These are phyloP conservation scores for Phytophthora foliorum DNA, from an alignment of 352 stramenopile genomes.

Conservation along the genomic window DNA sequence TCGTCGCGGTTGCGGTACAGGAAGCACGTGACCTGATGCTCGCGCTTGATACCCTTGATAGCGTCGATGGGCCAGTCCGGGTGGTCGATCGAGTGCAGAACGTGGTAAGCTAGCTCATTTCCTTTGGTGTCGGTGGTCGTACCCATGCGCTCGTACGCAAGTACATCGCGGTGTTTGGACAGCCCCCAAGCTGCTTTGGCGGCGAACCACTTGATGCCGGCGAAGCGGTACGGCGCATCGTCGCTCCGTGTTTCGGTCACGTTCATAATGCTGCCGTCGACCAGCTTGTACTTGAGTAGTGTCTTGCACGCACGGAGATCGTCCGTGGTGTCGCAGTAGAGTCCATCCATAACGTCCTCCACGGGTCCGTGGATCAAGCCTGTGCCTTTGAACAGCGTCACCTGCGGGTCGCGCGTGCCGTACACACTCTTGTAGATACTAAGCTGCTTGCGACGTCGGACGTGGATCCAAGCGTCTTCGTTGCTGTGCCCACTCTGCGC, in stretches of 20 bases:
- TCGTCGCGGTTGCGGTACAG: constrained; percentile 47
- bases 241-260: constrained; percentile 40
- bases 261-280: constrained; percentile 57
- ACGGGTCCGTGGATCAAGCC: constrained; percentile 46
- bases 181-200: constrained; percentile 50
- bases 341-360: constrained; percentile 56
- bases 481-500: constrained; percentile 41
- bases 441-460: constrained; percentile 46
- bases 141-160: constrained; percentile 65
- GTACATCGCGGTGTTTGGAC: constrained; percentile 49
- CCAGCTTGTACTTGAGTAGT: constrained; percentile 53
- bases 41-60: constrained; percentile 59
- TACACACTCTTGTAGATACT: constrained; percentile 62
- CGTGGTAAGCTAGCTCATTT: constrained; percentile 60
- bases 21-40: constrained; percentile 59
- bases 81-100: constrained; percentile 69
- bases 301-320: constrained; percentile 52
- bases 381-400: constrained; percentile 53
- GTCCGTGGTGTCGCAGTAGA: constrained; percentile 59
- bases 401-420: constrained; percentile 46
- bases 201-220: constrained; percentile 61
- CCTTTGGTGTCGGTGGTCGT: constrained; percentile 56
- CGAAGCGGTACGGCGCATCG: constrained; percentile 52
- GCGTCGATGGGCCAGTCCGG: constrained; percentile 55
- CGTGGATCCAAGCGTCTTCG: constrained; percentile 53